phyloP scores from a whole-genome alignment of 192 early-diverging fungal genomes.

The Paraglomus occultum region DNA sequence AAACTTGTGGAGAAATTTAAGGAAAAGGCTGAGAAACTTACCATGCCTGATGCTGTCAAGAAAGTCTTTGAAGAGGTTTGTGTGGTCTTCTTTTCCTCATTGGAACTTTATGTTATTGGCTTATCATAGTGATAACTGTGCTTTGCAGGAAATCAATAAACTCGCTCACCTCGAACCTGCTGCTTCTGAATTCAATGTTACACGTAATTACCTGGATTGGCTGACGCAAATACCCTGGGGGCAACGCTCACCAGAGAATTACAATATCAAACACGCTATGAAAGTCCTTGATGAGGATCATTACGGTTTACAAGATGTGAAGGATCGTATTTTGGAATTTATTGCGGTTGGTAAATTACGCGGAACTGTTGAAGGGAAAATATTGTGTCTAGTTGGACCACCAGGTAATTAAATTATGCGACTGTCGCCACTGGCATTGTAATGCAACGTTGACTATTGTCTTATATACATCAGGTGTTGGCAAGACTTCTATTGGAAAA shows the following conservation, averaged over 20 bases:
- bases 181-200: slow-evolving; percentile 98
- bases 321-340: slow-evolving; percentile 98
- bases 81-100: background rate
- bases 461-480: slow-evolving; percentile 59
- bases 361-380: slow-evolving; percentile 97
- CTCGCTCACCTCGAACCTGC: slow-evolving; percentile 90
- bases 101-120: background rate
- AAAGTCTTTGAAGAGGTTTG: slow-evolving; percentile 93
- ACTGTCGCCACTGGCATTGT: background rate
- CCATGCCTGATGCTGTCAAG: slow-evolving; percentile 86
- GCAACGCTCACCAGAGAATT: slow-evolving; percentile 85
- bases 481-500: slow-evolving; percentile 98
- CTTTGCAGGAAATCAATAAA: slow-evolving; percentile 79
- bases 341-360: slow-evolving; percentile 97
- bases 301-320: slow-evolving; percentile 99
- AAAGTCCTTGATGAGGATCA: slow-evolving; percentile 97
- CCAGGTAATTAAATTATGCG: slow-evolving; percentile 58
- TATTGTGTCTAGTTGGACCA: slow-evolving; percentile 97
- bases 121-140: slow-evolving; percentile 20
- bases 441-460: background rate
- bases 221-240: slow-evolving; percentile 98
- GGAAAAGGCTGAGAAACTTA: slow-evolving; percentile 76
- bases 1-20: slow-evolving; percentile 95
- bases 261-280: slow-evolving; percentile 83
- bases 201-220: slow-evolving; percentile 99